These are phyloP conservation scores for Cercophora sp. DNA, from an alignment of 495 filamentous ascomycete species.

Conservation along the genomic window DNA sequence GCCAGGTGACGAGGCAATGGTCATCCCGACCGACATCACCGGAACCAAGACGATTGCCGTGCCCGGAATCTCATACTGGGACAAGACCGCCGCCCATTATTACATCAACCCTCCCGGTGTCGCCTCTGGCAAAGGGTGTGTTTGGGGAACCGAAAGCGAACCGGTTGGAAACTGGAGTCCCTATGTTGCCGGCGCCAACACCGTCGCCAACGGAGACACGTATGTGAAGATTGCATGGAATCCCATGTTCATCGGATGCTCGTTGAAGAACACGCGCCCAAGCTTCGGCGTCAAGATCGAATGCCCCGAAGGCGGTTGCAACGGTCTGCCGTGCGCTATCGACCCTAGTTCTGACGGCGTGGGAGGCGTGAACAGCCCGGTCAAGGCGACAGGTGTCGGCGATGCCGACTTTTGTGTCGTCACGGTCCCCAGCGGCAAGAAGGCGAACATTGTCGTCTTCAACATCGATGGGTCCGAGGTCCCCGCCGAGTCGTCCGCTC, in stretches of 20 bases:
- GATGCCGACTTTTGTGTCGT: constrained; percentile 76
- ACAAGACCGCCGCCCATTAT: constrained; percentile 69
- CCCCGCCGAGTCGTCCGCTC: not conserved
- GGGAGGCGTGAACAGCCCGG: constrained; percentile 57
- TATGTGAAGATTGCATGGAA: constrained; percentile 79
- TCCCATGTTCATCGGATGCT: constrained; percentile 63
- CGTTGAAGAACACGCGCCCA: constrained; percentile 56
- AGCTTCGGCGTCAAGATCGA: constrained; percentile 68
- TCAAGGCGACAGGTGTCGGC: constrained; percentile 56
- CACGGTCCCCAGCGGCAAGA: constrained; percentile 64
- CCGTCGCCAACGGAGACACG: constrained; percentile 58
- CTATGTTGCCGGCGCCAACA: constrained; percentile 76
- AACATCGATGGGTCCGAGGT: constrained; percentile 36
- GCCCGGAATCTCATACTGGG: constrained; percentile 69
- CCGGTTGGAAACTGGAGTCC: constrained; percentile 77
- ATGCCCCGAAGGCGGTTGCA: constrained; percentile 63
- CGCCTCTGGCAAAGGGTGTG: constrained; percentile 54
- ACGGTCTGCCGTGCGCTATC: constrained; percentile 71
- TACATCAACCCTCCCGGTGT: constrained; percentile 78
- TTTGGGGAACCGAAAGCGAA: constrained; percentile 64
- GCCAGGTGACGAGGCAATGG: constrained; percentile 84
- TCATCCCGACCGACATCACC: constrained; percentile 69
- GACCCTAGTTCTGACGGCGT: constrained; percentile 55
- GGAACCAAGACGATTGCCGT: constrained; percentile 59
- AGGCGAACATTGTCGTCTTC: constrained; percentile 64